A percentile compares a stretch with the other conserved stretches of the same genome.
phyloP scores from a whole-genome alignment of 2,329 filamentous ascomycete genomes.

The Colletotrichum shisoi region DNA sequence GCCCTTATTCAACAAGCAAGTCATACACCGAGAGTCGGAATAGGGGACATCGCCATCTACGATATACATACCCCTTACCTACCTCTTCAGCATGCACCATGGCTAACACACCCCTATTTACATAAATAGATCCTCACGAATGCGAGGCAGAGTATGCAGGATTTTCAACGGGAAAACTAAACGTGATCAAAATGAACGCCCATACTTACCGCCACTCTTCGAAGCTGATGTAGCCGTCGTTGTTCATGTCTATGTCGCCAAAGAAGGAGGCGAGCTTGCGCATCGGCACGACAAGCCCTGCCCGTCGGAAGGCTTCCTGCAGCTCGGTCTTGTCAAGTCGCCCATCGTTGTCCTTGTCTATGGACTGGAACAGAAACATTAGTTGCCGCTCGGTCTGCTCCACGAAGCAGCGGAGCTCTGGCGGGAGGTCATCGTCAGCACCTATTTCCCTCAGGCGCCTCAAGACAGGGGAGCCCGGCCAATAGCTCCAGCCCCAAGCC shows the following conservation, averaged over 20 bases:
- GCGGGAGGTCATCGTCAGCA: constrained; percentile 31
- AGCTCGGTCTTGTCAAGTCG: constrained; percentile 88
- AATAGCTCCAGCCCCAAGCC: constrained; percentile 32
- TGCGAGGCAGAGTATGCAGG: background rate
- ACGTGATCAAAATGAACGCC: background rate
- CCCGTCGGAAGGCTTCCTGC: constrained; percentile 75
- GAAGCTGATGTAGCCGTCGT: constrained; percentile 87
- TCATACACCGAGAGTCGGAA: background rate
- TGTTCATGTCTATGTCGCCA: constrained; percentile 84
- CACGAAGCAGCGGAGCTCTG: constrained; percentile 91
- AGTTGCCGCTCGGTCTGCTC: constrained; percentile 86
- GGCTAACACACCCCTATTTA: background rate
- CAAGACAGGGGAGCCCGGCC: constrained; percentile 25
- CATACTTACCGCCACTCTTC: constrained; percentile 92
- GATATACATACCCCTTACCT: background rate
- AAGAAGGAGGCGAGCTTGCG: constrained; percentile 87
- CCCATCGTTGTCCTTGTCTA: constrained; percentile 86
- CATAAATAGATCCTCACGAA: background rate
- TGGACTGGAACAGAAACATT: constrained; percentile 79
- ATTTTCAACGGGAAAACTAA: background rate
- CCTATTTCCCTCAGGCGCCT: constrained; percentile 27
- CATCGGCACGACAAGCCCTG: constrained; percentile 79
- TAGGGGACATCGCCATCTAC: constrained; percentile 2
- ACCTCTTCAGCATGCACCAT: background rate
- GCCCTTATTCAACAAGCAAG: background rate